Base-by-base conservation (phyloP, 345 rosid species). In the Toxicodendron radicans region DNA sequence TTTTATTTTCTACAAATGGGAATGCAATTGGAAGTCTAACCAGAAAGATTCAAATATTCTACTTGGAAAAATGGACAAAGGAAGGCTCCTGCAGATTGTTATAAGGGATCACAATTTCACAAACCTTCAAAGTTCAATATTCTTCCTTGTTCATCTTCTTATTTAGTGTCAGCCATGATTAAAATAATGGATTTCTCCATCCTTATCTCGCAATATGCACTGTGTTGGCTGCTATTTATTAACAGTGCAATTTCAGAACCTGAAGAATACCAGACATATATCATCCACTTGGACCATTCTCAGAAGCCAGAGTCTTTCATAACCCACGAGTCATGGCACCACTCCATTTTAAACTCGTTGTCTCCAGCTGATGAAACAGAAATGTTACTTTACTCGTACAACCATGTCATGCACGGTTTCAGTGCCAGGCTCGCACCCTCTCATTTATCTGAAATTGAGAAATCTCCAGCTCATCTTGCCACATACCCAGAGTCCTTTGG, bases 341-440 rank as follows among this genome's bases (percentile, higher is more conserved):
- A 30, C 4, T 69, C 59, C 63, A 69, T 51, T 3, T 61, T 83
- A 7, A 35, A 72, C 21, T 77, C 76, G 62, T 66, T 79, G 12
- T 3, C 66, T 45, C 65, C 66, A 13, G 20, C 21, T 35, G n/a
- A 72, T n/a, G 74, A 71, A n/a, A 10, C 67, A 0, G 73, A 68
- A 54, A 33, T 48, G 64, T 23, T 86, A 3, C 58, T 84, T 7
- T 84, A 82, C 43, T 72, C 87, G 0, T 84, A 86, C 70, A 79
- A 62, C 68, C 85, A 84, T 52, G 81, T 66, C 54, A 27, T 81
- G 70, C 80, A 82, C 13, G 87, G 86, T 3, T 86, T 86, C 27
- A 86, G 86, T 14, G 85, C 86, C 16, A 82, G 82, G 76, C 81
- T 86, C 51, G 82, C 87, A 3, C 48, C 30, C 2, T 78, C 85